Base-by-base conservation (phyloP, 1,139 yeast genomes). In the Hansenula sp. region DNA sequence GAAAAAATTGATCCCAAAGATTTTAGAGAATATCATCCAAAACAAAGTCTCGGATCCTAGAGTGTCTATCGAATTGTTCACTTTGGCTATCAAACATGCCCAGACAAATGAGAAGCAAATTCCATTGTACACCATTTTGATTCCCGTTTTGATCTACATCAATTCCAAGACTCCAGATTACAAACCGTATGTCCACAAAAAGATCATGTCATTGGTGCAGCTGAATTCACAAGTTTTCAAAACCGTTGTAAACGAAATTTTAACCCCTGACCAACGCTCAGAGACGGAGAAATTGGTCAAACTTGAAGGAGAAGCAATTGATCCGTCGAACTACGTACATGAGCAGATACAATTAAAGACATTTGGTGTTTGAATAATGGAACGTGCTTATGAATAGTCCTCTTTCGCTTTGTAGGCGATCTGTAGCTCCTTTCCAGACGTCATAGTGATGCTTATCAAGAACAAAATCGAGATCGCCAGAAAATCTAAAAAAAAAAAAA, bases 151-250 rank as follows among this genome's bases (percentile, higher is more conserved):
- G 32, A 32, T 51, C 13, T 41, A 43, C 13, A 52, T 51, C 25
- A 36, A 38, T 41, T 19, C 32, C 8, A 42, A 38, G 34, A 52
- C 49, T 43, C 58, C 46, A 31, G 54, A 49, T 30, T 69, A 60
- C 46, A 63, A 58, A 42, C 59, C 51, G 33, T 82, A 80, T 47
- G 66, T 76, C 30, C 80, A 75, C 47, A 72, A 70, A 10, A 77
- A 79, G 54, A 54, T 85, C 36, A 47, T 83, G 21, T 71, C 70
- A 25, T 65, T 86, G 46, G 74, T 84, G 11, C 66, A 68, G 13
- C 61, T 71, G 43, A 71, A 74, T 48, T 71, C 84, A 1, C 66
- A 64, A 3, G 62, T 72, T 6, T 87, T 88, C 66, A 84, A 84
- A 53, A 47, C 50, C 0, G 77, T 76, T 5, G 73, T 84, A 9